A percentile compares a stretch with the other conserved stretches of the same genome.
Conservation (phyloP, 768 basidiomycete genomes). For the Amanita thiersii region DNA sequence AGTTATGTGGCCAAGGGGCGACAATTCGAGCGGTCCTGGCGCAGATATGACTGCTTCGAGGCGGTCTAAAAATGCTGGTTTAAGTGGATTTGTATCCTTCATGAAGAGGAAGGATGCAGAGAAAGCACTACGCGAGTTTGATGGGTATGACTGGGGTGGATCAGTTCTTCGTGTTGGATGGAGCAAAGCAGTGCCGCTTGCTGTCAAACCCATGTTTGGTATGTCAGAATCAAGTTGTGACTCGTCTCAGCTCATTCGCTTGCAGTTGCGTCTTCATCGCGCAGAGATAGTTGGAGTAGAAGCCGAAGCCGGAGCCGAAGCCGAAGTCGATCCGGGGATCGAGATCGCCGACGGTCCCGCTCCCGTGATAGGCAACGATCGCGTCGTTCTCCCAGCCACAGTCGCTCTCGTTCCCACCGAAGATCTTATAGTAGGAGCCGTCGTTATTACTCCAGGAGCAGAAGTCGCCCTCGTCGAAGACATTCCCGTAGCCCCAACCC, state of each 20-base stretch:
- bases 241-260: background rate
- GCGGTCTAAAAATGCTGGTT: constrained; percentile 60
- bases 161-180: constrained; percentile 83
- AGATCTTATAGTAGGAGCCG: constrained; percentile 26
- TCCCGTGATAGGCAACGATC: constrained; percentile 32
- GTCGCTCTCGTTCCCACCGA: constrained; percentile 35
- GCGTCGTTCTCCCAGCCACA: constrained; percentile 39
- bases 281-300: constrained; percentile 11
- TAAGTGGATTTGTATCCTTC: constrained; percentile 95
- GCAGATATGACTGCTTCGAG: constrained; percentile 70
- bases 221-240: constrained; percentile 12
- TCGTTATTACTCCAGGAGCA: constrained; percentile 29
- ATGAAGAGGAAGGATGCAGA: constrained; percentile 94
- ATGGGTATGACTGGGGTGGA: constrained; percentile 94
- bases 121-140: constrained; percentile 77
- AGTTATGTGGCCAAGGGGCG: constrained; percentile 98
- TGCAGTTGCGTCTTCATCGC: background rate
- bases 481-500: constrained; percentile 46
- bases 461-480: constrained; percentile 35
- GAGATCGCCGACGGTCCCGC: constrained; percentile 30
- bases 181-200: constrained; percentile 94
- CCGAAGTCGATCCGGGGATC: constrained; percentile 31
- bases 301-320: constrained; percentile 27
- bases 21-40: constrained; percentile 58
- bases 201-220: constrained; percentile 78